phyloP scores from a whole-genome alignment of 148 eudicot species.

The Rhododendron henanense region DNA sequence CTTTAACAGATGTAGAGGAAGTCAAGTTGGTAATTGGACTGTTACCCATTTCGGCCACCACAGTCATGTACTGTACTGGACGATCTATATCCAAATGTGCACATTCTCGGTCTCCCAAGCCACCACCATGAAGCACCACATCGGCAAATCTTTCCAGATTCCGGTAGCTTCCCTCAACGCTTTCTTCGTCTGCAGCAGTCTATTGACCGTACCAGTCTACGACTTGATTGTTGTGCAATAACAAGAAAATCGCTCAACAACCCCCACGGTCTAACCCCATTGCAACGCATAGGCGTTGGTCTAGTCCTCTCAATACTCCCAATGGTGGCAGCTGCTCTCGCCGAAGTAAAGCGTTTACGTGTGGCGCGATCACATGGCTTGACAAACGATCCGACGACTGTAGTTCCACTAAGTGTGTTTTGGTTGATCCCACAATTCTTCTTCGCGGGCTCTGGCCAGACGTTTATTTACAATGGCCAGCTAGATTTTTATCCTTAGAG shows the following conservation, averaged over 20 bases:
- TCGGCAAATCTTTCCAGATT: conserved; percentile 57
- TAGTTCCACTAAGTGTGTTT: conserved; percentile 60
- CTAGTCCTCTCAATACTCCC: conserved; percentile 54
- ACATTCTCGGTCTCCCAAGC: conserved; percentile 94
- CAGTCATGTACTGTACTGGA: conserved; percentile 83
- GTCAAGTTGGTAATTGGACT: conserved; percentile 70
- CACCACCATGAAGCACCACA: conserved; percentile 74
- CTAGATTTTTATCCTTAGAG: conserved; percentile 37
- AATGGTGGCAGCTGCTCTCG: conserved; percentile 67
- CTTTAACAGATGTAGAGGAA: conserved; percentile 84
- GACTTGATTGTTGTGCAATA: not conserved
- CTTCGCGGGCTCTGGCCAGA: conserved; percentile 81
- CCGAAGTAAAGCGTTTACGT: conserved; percentile 51
- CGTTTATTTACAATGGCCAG: conserved; percentile 80
- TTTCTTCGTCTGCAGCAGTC: conserved; percentile 73
- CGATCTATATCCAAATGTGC: conserved; percentile 83
- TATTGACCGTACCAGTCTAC: conserved; percentile 58
- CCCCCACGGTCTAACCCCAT: not conserved
- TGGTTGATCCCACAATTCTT: conserved; percentile 76
- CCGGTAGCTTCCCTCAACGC: conserved; percentile 76
- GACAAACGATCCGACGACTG: conserved; percentile 19
- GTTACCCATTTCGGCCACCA: conserved; percentile 96
- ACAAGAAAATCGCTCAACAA: not conserved
- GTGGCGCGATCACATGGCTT: conserved; percentile 31
- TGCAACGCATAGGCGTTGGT: conserved; percentile 17